A percentile compares a stretch with the other conserved stretches of the same genome.
Evolutionary conservation across 306 rosid genomes (phyloP).

Genomic region (Trichosanthes cucumerina): DNA sequence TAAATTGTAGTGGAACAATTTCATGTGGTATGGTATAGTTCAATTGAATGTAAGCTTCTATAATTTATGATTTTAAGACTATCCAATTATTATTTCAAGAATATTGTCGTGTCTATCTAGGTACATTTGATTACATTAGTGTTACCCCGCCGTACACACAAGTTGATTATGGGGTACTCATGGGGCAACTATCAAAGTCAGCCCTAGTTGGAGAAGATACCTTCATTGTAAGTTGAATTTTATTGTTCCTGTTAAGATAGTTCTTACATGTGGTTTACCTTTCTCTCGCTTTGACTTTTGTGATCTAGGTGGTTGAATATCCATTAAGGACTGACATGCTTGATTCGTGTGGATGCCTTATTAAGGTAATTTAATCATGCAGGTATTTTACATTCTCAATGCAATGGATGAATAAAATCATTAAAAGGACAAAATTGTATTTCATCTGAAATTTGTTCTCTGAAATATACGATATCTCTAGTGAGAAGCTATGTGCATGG

Average conservation of each 20-base stretch:
- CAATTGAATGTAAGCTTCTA: not conserved
- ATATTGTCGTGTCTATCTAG: constrained; percentile 38
- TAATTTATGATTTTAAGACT: not conserved
- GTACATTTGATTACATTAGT: constrained; percentile 83
- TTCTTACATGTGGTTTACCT: constrained; percentile 11
- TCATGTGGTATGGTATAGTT: not conserved
- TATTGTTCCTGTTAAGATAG: constrained; percentile 8
- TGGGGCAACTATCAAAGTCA: constrained; percentile 70
- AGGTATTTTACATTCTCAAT: not conserved
- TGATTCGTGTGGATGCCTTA: constrained; percentile 68
- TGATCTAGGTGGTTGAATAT: constrained; percentile 75
- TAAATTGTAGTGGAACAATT: not conserved
- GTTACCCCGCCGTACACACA: constrained; percentile 86
- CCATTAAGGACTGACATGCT: constrained; percentile 74
- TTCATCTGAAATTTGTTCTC: not conserved
- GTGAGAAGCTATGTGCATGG: not conserved
- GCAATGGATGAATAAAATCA: not conserved
- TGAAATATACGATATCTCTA: not conserved
- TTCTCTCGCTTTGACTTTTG: constrained; percentile 6
- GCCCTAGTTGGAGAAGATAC: constrained; percentile 63
- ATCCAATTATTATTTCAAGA: not conserved
- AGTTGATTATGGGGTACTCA: constrained; percentile 71
- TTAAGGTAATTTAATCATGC: constrained; percentile 47
- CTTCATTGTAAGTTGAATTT: constrained; percentile 51
- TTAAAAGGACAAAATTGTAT: not conserved